A percentile compares a stretch with the other conserved stretches of the same genome.
phyloP scores from a whole-genome alignment of 2,329 filamentous ascomycete genomes.

The Pseudogymnoascus destructans region DNA sequence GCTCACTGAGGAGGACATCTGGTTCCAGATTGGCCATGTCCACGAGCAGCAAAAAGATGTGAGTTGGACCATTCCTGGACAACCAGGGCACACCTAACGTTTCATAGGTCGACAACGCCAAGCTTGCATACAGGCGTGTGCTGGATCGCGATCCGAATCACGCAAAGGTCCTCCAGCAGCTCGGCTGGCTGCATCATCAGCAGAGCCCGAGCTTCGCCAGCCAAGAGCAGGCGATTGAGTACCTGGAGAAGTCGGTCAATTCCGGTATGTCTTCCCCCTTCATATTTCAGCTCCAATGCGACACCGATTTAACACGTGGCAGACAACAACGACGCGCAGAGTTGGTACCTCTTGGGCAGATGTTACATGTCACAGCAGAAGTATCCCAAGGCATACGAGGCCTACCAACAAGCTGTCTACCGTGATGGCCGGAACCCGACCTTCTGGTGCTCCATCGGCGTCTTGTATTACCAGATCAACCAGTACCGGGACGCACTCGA shows the following conservation, averaged over 20 bases:
- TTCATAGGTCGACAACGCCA: constrained; percentile 75
- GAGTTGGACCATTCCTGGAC: constrained; percentile 31
- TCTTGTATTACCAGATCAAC: constrained; percentile 98
- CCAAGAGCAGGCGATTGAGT: constrained; percentile 93
- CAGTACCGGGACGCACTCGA: constrained; percentile 97
- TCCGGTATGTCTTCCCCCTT: constrained; percentile 50
- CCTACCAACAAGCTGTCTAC: constrained; percentile 97
- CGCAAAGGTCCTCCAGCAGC: constrained; percentile 93
- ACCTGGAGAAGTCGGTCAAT: constrained; percentile 88
- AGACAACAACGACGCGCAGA: constrained; percentile 93
- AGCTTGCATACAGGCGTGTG: constrained; percentile 82
- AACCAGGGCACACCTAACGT: constrained; percentile 22
- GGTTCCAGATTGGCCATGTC: constrained; percentile 98
- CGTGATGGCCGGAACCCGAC: constrained; percentile 94
- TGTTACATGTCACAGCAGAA: constrained; percentile 99
- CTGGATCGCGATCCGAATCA: constrained; percentile 91
- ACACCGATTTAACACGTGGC: constrained; percentile 27
- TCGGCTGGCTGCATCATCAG: constrained; percentile 95
- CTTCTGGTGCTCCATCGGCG: constrained; percentile 99
- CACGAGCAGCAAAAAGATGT: constrained; percentile 99
- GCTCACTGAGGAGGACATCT: constrained; percentile 93
- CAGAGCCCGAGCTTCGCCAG: constrained; percentile 83
- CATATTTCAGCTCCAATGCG: constrained; percentile 17
- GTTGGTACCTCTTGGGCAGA: constrained; percentile 93
- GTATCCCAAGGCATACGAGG: constrained; percentile 96